A percentile compares a stretch with the other conserved stretches of the same genome.
phyloP scores from a whole-genome alignment of 2,329 filamentous ascomycete species.

The Thielaviopsis musarum region DNA sequence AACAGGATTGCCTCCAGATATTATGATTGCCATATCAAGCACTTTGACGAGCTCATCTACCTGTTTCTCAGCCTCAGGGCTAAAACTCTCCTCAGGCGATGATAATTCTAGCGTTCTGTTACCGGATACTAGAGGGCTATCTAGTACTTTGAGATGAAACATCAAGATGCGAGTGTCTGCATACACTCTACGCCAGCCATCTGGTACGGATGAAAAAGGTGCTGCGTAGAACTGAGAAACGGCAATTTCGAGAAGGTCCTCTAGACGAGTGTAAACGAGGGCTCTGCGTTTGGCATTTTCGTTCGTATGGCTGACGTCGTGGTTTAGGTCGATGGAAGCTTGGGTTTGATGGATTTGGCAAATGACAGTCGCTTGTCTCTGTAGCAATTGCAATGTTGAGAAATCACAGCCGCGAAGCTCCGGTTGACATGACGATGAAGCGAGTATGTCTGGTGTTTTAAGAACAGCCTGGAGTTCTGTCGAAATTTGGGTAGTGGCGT shows the following conservation, averaged over 20 bases:
- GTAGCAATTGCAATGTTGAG: constrained; percentile 4
- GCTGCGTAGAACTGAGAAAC: constrained; percentile 9
- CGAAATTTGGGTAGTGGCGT: neutral
- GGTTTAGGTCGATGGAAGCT: neutral
- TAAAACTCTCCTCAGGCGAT: neutral
- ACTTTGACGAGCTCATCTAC: constrained; percentile 43
- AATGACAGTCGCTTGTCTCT: constrained; percentile 5
- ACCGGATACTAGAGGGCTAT: neutral
- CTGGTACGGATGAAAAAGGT: constrained; percentile 27
- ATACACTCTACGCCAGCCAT: constrained; percentile 54
- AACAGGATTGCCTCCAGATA: constrained; percentile 22
- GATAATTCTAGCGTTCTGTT: neutral
- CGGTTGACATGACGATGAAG: neutral
- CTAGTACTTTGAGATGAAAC: constrained; percentile 25
- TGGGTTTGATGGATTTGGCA: neutral
- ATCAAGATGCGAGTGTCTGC: constrained; percentile 52
- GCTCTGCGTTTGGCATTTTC: neutral
- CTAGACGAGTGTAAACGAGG: constrained; percentile 4
- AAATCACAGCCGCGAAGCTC: constrained; percentile 7
- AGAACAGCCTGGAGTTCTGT: constrained; percentile 2
- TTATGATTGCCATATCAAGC: constrained; percentile 60
- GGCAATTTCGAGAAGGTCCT: constrained; percentile 9
- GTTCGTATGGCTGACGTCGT: neutral
- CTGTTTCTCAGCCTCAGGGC: constrained; percentile 8
- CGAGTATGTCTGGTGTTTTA: constrained; percentile 1